phyloP scores from a whole-genome alignment of 225 moss, liverwort and hornwort species.

The Sphagnum contortum region DNA sequence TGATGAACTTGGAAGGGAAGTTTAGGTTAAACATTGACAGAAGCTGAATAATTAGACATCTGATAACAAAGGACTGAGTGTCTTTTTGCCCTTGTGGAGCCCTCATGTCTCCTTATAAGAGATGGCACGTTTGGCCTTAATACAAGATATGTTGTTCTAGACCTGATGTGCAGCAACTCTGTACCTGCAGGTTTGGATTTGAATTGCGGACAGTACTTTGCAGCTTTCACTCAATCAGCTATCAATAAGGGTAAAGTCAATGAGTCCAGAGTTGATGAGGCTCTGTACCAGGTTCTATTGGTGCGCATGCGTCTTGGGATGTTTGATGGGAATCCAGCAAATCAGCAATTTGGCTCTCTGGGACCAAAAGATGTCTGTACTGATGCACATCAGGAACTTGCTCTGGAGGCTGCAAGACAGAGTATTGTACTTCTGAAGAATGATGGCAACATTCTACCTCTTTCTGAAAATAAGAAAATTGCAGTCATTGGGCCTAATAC shows the following conservation, averaged over 20 bases:
- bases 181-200: slow-evolving; percentile 40
- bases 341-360: slow-evolving; percentile 17
- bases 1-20: no score
- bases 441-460: slow-evolving; percentile 14
- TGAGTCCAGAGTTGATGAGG: slow-evolving; percentile 14
- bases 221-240: slow-evolving; percentile 15
- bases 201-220: slow-evolving; percentile 30
- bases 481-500: slow-evolving; percentile 52
- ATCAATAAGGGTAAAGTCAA: slow-evolving; percentile 15
- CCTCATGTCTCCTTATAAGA: background rate
- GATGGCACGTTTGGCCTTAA: background rate
- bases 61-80: background rate
- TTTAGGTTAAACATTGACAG: background rate
- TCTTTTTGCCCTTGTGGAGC: background rate
- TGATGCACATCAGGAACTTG: slow-evolving; percentile 27
- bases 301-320: slow-evolving; percentile 53
- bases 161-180: background rate
- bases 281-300: slow-evolving; percentile 15
- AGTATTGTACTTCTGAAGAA: slow-evolving; percentile 54
- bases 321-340: slow-evolving; percentile 37
- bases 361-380: slow-evolving; percentile 35
- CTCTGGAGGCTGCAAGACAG: slow-evolving; percentile 42
- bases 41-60: background rate
- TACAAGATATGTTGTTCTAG: no score
- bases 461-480: slow-evolving; percentile 9